Conservation (phyloP, 352 stramenopile genomes). For the Pythium volutum region DNA sequence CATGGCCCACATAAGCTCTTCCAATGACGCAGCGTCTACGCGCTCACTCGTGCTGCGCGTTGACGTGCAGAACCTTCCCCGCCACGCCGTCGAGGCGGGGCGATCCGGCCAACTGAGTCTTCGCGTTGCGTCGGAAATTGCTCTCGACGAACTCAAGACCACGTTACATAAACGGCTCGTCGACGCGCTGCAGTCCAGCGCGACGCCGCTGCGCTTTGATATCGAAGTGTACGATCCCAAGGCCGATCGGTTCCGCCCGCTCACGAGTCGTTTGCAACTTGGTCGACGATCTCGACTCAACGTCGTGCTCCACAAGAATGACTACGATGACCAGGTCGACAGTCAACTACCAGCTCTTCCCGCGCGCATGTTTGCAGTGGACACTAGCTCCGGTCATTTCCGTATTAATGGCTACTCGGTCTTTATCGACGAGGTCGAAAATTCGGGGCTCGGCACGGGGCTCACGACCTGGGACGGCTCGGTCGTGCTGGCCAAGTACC, state of each 20-base stretch:
- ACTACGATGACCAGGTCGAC: neutral
- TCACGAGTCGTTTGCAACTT: conserved; percentile 10
- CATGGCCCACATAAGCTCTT: neutral
- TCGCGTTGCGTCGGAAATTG: neutral
- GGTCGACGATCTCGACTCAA: conserved; percentile 18
- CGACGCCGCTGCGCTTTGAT: conserved; percentile 11
- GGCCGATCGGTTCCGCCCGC: conserved; percentile 9
- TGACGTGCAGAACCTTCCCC: conserved; percentile 25
- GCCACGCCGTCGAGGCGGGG: neutral
- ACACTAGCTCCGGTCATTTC: conserved; percentile 40
- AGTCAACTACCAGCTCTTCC: conserved; percentile 40
- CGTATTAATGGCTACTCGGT: conserved; percentile 51
- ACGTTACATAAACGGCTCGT: conserved; percentile 1
- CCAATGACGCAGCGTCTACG: neutral
- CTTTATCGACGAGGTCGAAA: conserved; percentile 63
- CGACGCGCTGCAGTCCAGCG: neutral
- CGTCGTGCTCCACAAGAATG: conserved; percentile 14
- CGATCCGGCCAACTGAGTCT: conserved; percentile 10
- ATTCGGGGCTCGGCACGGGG: conserved; percentile 83
- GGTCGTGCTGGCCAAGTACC: conserved; percentile 89
- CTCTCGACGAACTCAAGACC: conserved; percentile 5
- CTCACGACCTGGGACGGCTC: conserved; percentile 91
- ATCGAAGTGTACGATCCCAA: conserved; percentile 21
- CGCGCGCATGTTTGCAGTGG: conserved; percentile 51
- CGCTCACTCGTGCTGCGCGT: conserved; percentile 12